Evolutionary conservation across 352 stramenopile genomes (phyloP), one percentile per base, ranked within the genome.

Genomic region (Globisporangium orthogonon): DNA sequence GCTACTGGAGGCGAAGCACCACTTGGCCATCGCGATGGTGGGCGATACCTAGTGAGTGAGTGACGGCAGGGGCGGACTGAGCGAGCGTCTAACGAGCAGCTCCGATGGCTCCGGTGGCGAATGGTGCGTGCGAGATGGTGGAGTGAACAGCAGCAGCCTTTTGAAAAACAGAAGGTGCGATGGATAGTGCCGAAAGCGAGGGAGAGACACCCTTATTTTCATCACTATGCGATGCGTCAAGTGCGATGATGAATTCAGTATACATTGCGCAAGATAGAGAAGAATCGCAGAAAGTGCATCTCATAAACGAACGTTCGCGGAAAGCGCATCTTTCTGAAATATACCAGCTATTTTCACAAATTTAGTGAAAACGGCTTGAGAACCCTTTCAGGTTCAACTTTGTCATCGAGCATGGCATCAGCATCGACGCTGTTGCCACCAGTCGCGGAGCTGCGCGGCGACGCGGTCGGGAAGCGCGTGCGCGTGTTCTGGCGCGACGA

Each of bases 401-500:
- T 23, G 23, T 0, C 23, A 23, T 23, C 23, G 23, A 23, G 23
- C 23, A 23, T 23, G 23, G 23, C 23, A 23, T 23, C 23, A 23
- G 23, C 23, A 23, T 23, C 23, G 23, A 23, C 23, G 23, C 1
- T 23, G 23, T 23, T 23, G 1, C 23, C 23, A 23, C 23, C 23
- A 23, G 23, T 23, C 23, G 31, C 2, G 31, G 33, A 5, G 33
- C 33, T 37, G 33, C 33, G 33, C 33, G 10, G 33, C 44, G 18
- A 31, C n/a, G 13, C 7, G 4, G 65, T 89, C 3, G 82, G 84
- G 2, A 70, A 73, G 53, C 82, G 82, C 39, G 82, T 91, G 56
- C 64, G 72, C 44, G 84, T 94, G 49, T 89, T 73, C 54, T 94
- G 82, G 84, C 46, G 45, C 13, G 80, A 91, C 46, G 84, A 92